Evolutionary conservation across 1,139 yeast genomes (phyloP), one percentile per base, ranked within the genome.

Genomic region (Petasospora fabianii): DNA sequence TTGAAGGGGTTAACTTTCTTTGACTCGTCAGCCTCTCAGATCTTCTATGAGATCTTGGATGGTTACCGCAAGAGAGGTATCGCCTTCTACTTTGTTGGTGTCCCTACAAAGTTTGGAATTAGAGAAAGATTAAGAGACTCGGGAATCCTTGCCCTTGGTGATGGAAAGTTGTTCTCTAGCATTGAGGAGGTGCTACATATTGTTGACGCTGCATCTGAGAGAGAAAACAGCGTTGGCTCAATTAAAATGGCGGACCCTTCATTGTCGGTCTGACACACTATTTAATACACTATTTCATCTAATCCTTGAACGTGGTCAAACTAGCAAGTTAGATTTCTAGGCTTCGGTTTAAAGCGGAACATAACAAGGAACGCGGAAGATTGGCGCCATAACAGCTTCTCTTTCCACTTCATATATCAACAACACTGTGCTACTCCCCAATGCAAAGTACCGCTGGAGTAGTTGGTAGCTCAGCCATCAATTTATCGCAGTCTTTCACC

Each of bases 11-110:
- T 90, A 96, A 76, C 94, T 0, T 80, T 74, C 24, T 65, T 90
- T 30, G 98, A 92, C 55, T 84, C 96, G 0, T 80, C 94, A 2
- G 97, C 97, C 0, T 81, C 88, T 0, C 86, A 84, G 51, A 84
- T 85, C 12, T 63, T 90, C 35, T 59, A 65, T 34, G 85, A 78
- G 38, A 75, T 86, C 13, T 64, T 90, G 7, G 51, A 61, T 5
- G 71, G 73, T 21, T 81, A 84, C 47, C 66, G 66, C 32, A 64
- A 64, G 17, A 69, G 95, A 35, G 68, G 70, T 2, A 81, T 86
- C 13, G 64, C 68, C 16, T 78, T 84, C 1, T 75, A 79, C 44
- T 77, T 90, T 47, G 77, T 84, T 1, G 66, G 94, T 21, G 81
- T 86, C 16, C 71, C 79, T 9, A 60, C 66, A 16, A 70, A 64